Evolutionary conservation across 331 rosid genomes (phyloP), one percentile per base, ranked within the genome.

Genomic region (Spiraea crenata): DNA sequence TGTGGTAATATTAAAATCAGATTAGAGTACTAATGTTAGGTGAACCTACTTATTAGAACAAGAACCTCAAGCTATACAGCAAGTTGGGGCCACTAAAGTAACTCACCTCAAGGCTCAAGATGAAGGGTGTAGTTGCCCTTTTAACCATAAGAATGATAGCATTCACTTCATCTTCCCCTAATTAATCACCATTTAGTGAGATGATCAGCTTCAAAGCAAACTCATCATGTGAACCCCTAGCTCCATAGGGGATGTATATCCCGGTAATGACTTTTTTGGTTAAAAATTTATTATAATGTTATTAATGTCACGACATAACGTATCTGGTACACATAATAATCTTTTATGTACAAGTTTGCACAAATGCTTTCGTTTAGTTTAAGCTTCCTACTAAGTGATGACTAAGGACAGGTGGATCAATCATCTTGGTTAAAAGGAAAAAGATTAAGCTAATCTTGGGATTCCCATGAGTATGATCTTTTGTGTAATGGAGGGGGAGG

Each of bases 21-120:
- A 64, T 67, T 70, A 81, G 68, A 56, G 50, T 74, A 68, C 72
- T 62, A 72, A 78, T 72, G 88, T 78, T 87, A 77, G 93, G 92
- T 88, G 83, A 82, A 82, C 88, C 83, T 79, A 80, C 72, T 57
- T 61, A 78, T 79, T 82, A 72, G 68, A 67, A 51, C 80, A 74
- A 65, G 69, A 82, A 51, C 79, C 67, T 74, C 42, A 56, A 73
- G 49, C 66, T 47, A 25, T 25, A 25, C 2, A 11, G 76, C 69
- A 60, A 20, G 80, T 25, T 75, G 83, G 90, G 86, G 69, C 87
- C 85, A 56, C 47, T 58, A 58, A 69, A 8, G 35, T 67, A 40
- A 67, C 63, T 77, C 65, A 34, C 57, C 72, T 80, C 75, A 68
- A 46, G 72, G 63, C 72, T 67, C 49, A 67, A 67, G 73, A 10